Evolutionary conservation across 257 asterid species (phyloP).

Genomic region (Lithospermum erythrorhizon): DNA sequence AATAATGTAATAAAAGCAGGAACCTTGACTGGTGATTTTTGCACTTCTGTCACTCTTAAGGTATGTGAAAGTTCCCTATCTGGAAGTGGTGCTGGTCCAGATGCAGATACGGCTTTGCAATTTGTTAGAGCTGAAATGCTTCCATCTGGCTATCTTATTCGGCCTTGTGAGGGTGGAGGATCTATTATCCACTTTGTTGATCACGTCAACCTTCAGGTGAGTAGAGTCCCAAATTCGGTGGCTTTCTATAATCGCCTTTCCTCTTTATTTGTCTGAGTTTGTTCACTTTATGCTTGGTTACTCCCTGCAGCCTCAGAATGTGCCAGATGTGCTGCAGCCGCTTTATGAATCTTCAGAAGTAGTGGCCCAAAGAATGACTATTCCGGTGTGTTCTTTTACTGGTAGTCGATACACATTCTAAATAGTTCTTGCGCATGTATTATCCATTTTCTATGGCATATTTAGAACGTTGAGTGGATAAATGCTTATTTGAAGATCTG

Average conservation of each 20-base stretch:
- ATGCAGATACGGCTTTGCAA: constrained; percentile 65
- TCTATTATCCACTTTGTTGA: constrained; percentile 87
- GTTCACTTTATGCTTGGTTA: too few species aligned
- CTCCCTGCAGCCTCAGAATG: constrained; percentile 50
- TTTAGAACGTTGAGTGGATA: too few species aligned
- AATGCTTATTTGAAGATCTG: too few species aligned
- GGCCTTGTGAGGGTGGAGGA: constrained; percentile 97
- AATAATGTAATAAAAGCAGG: background rate
- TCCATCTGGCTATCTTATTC: constrained; percentile 80
- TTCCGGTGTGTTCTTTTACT: constrained; percentile 50
- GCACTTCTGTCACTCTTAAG: constrained; percentile 23
- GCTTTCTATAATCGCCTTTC: background rate
- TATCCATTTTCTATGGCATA: too few species aligned
- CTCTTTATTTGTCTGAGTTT: too few species aligned
- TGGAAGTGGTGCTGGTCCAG: constrained; percentile 70
- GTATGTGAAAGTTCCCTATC: constrained; percentile 89
- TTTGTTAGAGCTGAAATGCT: constrained; percentile 86
- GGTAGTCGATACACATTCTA: too few species aligned
- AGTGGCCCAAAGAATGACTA: constrained; percentile 89
- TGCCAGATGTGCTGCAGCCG: constrained; percentile 93
- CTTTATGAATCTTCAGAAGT: constrained; percentile 94
- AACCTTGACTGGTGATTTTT: too few species aligned
- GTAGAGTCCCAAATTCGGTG: constrained; percentile 3
- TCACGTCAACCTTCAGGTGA: constrained; percentile 76
- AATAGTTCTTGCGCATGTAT: too few species aligned